Evolutionary conservation across 768 basidiomycete species (phyloP).

Genomic region (Tulasnella sp.): DNA sequence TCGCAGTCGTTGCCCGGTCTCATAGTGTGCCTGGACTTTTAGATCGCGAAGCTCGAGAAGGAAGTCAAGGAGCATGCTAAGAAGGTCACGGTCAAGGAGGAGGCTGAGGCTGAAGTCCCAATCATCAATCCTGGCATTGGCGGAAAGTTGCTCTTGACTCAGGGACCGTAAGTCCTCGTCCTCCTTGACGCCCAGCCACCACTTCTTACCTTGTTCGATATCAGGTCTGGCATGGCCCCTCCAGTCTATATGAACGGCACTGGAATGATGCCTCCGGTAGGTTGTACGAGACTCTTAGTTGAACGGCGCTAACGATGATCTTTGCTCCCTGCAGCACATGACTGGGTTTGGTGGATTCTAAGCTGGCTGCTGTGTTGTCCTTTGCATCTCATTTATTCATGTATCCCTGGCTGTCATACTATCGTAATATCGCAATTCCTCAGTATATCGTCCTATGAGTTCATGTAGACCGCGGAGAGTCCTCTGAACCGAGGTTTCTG

Average conservation of each 20-base stretch:
- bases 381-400: background rate
- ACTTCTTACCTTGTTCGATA: background rate
- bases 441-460: background rate
- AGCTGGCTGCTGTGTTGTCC: background rate
- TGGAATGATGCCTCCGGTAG: conserved; percentile 46
- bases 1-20: background rate
- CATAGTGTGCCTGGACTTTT: background rate
- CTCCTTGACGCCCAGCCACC: background rate
- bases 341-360: conserved; percentile 47
- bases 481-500: background rate
- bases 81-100: conserved; percentile 81
- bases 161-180: conserved; percentile 40
- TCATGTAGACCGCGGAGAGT: background rate
- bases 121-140: conserved; percentile 76
- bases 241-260: conserved; percentile 44
- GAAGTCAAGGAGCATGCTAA: conserved; percentile 79
- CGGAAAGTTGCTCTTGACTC: conserved; percentile 53
- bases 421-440: background rate
- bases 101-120: conserved; percentile 72
- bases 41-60: conserved; percentile 75
- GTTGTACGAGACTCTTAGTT: conserved; percentile 21
- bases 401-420: background rate
- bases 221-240: conserved; percentile 40
- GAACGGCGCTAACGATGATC: background rate
- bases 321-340: conserved; percentile 35